phyloP scores from a whole-genome alignment of 441 rosid species.

The Pelargonium fulgidum region DNA sequence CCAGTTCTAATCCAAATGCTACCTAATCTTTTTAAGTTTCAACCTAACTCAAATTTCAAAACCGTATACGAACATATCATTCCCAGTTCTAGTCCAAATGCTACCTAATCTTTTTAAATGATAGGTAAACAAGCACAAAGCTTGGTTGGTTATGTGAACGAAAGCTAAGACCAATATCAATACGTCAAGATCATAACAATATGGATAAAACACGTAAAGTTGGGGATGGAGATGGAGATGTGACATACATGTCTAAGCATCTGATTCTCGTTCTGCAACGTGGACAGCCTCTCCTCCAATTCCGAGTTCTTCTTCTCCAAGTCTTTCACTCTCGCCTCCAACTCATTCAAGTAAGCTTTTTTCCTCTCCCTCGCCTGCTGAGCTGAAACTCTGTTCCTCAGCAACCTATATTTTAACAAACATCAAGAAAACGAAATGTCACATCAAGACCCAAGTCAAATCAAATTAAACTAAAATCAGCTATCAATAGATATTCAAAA shows the following conservation, averaged over 20 bases:
- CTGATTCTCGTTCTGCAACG: conserved; percentile 29
- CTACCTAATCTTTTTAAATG: neutral
- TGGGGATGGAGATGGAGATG: neutral
- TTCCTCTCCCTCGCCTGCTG: conserved; percentile 32
- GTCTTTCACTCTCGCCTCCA: conserved; percentile 25
- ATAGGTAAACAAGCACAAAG: neutral
- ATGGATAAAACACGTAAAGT: neutral
- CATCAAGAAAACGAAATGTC: neutral
- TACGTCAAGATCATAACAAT: conserved; percentile 1
- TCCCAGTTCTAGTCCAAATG: too few relatives aligned
- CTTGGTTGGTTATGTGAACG: too few relatives aligned
- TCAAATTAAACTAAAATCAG: neutral
- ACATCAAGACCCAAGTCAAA: neutral
- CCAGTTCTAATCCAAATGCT: too few relatives aligned
- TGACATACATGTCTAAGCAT: conserved; percentile 29
- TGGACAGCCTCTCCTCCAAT: conserved; percentile 27
- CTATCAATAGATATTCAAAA: neutral
- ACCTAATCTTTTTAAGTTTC: too few relatives aligned
- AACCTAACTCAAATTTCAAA: too few relatives aligned
- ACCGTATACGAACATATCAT: too few relatives aligned
- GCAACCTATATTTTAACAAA: conserved; percentile 14
- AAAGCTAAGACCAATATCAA: neutral
- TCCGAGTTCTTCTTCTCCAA: conserved; percentile 28
- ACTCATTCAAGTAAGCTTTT: conserved; percentile 25
- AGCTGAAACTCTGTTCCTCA: conserved; percentile 31